Conservation (phyloP, 2,329 filamentous ascomycete species). For the Endoconidiophora laricicola region DNA sequence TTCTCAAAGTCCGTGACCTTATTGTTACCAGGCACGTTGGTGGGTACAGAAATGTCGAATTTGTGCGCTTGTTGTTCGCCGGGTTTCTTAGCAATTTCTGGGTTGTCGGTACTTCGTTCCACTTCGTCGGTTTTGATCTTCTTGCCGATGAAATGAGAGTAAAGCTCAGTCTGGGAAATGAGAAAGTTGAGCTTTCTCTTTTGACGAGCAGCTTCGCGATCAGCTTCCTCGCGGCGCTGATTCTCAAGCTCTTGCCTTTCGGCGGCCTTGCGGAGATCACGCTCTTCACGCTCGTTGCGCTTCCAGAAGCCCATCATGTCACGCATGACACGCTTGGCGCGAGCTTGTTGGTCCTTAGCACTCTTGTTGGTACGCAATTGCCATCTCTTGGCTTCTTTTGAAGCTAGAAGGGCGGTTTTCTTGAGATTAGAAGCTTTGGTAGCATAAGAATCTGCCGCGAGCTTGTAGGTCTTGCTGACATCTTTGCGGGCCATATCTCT, state of each 20-base stretch:
- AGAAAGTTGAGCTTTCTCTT: conserved; percentile 99
- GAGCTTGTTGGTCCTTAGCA: conserved; percentile 90
- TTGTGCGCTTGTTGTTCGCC: conserved; percentile 26
- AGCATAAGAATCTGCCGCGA: conserved; percentile 70
- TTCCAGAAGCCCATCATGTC: conserved; percentile 99
- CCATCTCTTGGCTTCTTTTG: conserved; percentile 95
- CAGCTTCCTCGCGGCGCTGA: conserved; percentile 89
- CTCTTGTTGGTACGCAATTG: conserved; percentile 97
- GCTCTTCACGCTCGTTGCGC: conserved; percentile 91
- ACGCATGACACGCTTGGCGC: conserved; percentile 94
- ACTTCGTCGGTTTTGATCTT: conserved; percentile 98
- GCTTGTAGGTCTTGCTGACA: conserved; percentile 77
- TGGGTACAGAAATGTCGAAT: conserved; percentile 34
- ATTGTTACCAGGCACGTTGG: conserved; percentile 32
- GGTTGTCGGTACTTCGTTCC: conserved; percentile 74
- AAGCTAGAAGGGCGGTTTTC: conserved; percentile 91
- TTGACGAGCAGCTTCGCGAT: conserved; percentile 91
- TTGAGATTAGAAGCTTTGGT: conserved; percentile 91
- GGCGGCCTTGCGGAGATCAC: conserved; percentile 81
- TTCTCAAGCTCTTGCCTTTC: conserved; percentile 94
- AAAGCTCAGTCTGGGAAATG: conserved; percentile 95
- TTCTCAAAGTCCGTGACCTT: conserved; percentile 92
- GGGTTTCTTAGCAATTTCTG: conserved; percentile 45
- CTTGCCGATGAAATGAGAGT: conserved; percentile 98
- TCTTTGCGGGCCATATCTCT: conserved; percentile 87